Conservation (phyloP, 148 eudicot genomes). For the Silene conica region DNA sequence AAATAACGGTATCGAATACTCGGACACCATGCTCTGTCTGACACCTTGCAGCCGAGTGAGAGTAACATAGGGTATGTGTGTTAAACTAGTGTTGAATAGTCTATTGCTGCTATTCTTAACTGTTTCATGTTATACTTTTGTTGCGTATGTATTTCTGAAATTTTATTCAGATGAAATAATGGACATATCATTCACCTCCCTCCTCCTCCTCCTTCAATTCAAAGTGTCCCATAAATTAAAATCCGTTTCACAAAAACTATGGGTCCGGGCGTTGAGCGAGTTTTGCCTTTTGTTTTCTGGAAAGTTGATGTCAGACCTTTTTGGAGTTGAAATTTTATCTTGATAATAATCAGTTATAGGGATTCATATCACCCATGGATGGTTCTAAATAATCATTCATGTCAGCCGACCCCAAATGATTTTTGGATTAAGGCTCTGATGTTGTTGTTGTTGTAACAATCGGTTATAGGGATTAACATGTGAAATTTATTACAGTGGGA, state of each 20-base stretch:
- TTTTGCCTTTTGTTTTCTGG: neutral
- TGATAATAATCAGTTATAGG: too few relatives aligned
- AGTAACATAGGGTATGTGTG: too few relatives aligned
- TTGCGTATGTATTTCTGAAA: neutral
- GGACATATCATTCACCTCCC: too few relatives aligned
- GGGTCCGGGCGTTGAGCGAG: neutral
- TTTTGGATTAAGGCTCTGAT: too few relatives aligned
- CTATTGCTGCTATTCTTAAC: neutral
- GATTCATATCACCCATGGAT: too few relatives aligned
- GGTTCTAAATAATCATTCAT: too few relatives aligned
- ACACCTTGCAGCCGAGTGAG: too few relatives aligned
- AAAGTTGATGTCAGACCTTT: neutral
- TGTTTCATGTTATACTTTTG: conserved; percentile 4
- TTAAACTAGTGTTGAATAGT: neutral
- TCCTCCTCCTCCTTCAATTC: neutral
- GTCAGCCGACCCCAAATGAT: too few relatives aligned
- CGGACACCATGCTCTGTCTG: too few relatives aligned
- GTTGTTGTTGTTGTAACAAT: too few relatives aligned
- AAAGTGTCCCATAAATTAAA: neutral
- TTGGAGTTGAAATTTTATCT: neutral
- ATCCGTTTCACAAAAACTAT: neutral
- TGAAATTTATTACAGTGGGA: conserved; percentile 44
- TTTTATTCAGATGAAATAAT: neutral
- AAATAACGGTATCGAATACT: too few relatives aligned
- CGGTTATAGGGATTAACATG: neutral